Evolutionary conservation across 2,329 filamentous ascomycete genomes (phyloP).

Genomic region (Aspergillus costaricaensis): DNA sequence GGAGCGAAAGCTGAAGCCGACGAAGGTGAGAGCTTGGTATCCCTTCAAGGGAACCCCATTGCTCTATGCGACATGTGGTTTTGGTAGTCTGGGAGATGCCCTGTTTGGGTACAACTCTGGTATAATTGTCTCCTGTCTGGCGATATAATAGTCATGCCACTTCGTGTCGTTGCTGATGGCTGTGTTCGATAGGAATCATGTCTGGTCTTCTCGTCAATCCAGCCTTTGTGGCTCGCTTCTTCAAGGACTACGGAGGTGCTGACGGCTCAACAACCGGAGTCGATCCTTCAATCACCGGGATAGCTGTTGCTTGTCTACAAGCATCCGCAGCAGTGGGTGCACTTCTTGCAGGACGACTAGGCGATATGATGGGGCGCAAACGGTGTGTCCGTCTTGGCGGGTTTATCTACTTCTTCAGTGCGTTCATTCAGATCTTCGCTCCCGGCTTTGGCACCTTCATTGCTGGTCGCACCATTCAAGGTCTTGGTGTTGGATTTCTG

Average conservation of each 20-base stretch:
- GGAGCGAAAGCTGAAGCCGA: constrained; percentile 41
- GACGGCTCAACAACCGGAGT: constrained; percentile 30
- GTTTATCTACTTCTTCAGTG: constrained; percentile 41
- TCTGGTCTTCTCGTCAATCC: constrained; percentile 43
- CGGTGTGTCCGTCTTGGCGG: constrained; percentile 39
- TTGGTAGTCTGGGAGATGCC: constrained; percentile 45
- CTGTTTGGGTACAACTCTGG: constrained; percentile 48
- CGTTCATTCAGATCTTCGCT: constrained; percentile 42
- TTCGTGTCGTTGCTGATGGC: too few species aligned
- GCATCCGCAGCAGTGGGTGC: too few species aligned
- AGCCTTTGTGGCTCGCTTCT: constrained; percentile 44
- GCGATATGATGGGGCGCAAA: constrained; percentile 37
- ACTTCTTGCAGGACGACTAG: too few species aligned
- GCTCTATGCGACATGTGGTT: constrained; percentile 43
- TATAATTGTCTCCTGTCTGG: constrained; percentile 14
- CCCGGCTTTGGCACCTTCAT: constrained; percentile 38
- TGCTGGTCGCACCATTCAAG: constrained; percentile 38
- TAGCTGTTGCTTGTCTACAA: constrained; percentile 37
- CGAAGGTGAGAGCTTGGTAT: constrained; percentile 38
- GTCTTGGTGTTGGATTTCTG: constrained; percentile 32
- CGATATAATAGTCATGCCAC: too few species aligned
- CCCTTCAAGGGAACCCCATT: constrained; percentile 40
- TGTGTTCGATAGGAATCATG: constrained; percentile 38
- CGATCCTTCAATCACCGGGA: constrained; percentile 44
- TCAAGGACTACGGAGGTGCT: constrained; percentile 40